A percentile compares a stretch with the other conserved stretches of the same genome.
Evolutionary conservation across 805 yeast species (phyloP).

Genomic region (Candida tallmaniae): DNA sequence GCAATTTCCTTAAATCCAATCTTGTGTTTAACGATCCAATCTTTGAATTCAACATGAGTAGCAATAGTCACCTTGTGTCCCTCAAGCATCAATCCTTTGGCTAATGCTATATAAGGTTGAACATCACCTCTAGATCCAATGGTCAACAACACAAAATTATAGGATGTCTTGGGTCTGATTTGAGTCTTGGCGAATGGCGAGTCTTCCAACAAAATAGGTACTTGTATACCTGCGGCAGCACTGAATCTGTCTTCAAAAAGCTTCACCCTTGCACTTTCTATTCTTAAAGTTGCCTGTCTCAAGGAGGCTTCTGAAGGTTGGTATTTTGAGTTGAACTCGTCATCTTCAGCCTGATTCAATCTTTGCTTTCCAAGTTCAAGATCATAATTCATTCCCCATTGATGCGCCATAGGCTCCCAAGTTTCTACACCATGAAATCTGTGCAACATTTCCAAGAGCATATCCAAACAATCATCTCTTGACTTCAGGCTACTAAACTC

Average conservation of each 20-base stretch:
- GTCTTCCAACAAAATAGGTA: constrained; percentile 67
- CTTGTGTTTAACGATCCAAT: constrained; percentile 67
- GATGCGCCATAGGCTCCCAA: constrained; percentile 18
- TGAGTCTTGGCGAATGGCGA: constrained; percentile 51
- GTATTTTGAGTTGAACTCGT: not conserved
- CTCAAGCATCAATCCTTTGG: constrained; percentile 68
- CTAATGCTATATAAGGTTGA: constrained; percentile 92
- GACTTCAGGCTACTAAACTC: constrained; percentile 64
- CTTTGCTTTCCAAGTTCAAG: constrained; percentile 14
- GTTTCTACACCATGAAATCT: constrained; percentile 22
- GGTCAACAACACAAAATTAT: constrained; percentile 66
- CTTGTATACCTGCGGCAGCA: constrained; percentile 55
- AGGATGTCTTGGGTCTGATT: constrained; percentile 50
- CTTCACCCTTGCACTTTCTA: constrained; percentile 56
- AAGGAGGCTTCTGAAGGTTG: constrained; percentile 10
- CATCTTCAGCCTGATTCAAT: constrained; percentile 3
- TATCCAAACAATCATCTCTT: constrained; percentile 68
- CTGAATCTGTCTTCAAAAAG: constrained; percentile 65
- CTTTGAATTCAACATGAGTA: constrained; percentile 76
- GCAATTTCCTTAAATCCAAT: constrained; percentile 72
- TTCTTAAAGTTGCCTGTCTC: constrained; percentile 19
- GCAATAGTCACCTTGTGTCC: constrained; percentile 86
- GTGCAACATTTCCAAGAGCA: constrained; percentile 50
- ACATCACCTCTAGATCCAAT: constrained; percentile 97
- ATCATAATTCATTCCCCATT: constrained; percentile 22